A percentile compares a stretch with the other conserved stretches of the same genome.
phyloP scores from a whole-genome alignment of 306 rosid species.

The Lagenaria siceraria region DNA sequence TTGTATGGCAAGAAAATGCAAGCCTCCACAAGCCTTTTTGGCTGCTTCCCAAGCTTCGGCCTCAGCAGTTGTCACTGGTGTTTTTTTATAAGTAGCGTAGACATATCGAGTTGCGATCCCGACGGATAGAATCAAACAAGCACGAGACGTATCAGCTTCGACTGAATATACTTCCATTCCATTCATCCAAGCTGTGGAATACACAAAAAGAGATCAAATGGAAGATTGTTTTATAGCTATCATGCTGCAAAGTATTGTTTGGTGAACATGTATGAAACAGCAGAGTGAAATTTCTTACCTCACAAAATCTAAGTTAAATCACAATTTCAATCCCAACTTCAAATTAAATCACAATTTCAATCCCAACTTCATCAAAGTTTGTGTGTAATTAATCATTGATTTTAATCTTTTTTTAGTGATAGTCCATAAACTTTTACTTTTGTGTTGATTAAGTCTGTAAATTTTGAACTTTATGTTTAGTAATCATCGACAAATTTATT shows the following conservation, averaged over 20 bases:
- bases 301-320: not conserved
- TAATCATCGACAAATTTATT: no score
- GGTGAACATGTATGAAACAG: not conserved
- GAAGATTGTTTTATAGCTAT: not conserved
- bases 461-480: not conserved
- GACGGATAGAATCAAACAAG: conserved; percentile 47
- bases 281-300: not conserved
- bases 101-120: conserved; percentile 78
- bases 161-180: conserved; percentile 73
- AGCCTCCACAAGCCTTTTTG: conserved; percentile 76
- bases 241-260: not conserved
- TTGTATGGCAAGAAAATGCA: conserved; percentile 96
- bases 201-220: not conserved
- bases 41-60: conserved; percentile 98
- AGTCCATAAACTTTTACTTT: no score
- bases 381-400: no score
- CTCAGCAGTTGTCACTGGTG: conserved; percentile 46
- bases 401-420: no score
- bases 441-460: no score
- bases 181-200: conserved; percentile 67
- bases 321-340: no score
- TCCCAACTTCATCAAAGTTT: no score
- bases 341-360: no score
- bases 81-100: conserved; percentile 72
- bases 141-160: conserved; percentile 53